Percentiles rank a stretch among this genome's conserved stretches.
phyloP scores from a whole-genome alignment of 225 moss, liverwort and hornwort genomes.

The Bryum argenteum region DNA sequence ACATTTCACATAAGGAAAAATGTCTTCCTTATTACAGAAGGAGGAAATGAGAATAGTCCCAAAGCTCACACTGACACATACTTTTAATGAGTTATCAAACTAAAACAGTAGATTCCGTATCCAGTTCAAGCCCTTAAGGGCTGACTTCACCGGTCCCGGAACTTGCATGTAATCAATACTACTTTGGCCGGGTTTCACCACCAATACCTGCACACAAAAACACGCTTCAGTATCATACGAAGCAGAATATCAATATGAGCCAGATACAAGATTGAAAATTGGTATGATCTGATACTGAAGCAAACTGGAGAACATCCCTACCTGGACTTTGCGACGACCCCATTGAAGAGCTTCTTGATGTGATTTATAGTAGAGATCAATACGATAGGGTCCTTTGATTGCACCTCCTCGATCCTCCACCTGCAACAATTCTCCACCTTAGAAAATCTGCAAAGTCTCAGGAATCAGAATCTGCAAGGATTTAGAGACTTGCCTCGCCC shows the following conservation, averaged over 20 bases:
- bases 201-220: constrained; percentile 66
- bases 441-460: no score
- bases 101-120: constrained; percentile 79
- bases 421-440: constrained; percentile 39
- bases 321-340: constrained; percentile 91
- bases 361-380: constrained; percentile 93
- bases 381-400: constrained; percentile 77
- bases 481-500: constrained; percentile 73
- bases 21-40: constrained; percentile 4
- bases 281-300: no score
- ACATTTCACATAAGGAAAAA: no score
- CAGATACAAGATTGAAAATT: no score
- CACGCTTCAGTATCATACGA: background rate
- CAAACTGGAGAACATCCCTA: constrained; percentile 24
- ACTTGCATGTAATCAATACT: constrained; percentile 70
- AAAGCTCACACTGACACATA: constrained; percentile 4
- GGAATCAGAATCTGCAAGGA: no score
- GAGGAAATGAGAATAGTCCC: background rate
- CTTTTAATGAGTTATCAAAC: constrained; percentile 20
- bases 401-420: constrained; percentile 97
- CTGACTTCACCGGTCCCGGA: constrained; percentile 74
- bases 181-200: constrained; percentile 86
- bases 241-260: background rate
- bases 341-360: constrained; percentile 81
- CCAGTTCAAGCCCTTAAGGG: constrained; percentile 94